phyloP scores from a whole-genome alignment of 805 yeast species.

The Kuraishia capsulata region DNA sequence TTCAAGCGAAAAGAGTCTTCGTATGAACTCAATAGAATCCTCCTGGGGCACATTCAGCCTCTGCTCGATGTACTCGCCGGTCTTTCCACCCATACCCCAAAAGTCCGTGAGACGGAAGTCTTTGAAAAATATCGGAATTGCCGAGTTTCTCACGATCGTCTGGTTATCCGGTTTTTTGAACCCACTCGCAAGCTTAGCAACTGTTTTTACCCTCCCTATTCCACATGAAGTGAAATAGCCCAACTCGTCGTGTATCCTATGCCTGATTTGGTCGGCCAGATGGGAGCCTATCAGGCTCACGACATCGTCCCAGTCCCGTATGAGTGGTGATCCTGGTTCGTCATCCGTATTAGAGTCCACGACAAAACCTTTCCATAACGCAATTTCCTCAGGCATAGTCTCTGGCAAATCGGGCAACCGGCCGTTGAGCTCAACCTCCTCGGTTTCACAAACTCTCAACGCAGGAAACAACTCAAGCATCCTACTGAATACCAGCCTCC shows the following conservation, averaged over 20 bases:
- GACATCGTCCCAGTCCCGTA: conserved; percentile 76
- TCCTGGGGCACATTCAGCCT: conserved; percentile 42
- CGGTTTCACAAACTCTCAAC: conserved; percentile 13
- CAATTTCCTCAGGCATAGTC: conserved; percentile 20
- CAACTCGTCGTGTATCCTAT: conserved; percentile 38
- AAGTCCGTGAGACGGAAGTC: conserved; percentile 63
- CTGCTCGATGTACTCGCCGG: conserved; percentile 53
- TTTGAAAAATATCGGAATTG: conserved; percentile 44
- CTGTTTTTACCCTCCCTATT: conserved; percentile 59
- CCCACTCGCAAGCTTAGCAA: conserved; percentile 86
- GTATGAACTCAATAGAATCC: conserved; percentile 38
- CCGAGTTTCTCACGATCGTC: conserved; percentile 51
- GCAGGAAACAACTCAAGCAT: conserved; percentile 39
- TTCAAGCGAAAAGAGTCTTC: conserved; percentile 34
- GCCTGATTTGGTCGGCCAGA: conserved; percentile 45
- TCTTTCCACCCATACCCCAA: conserved; percentile 88
- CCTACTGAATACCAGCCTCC: conserved; percentile 43
- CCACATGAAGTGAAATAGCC: conserved; percentile 92
- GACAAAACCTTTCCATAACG: conserved; percentile 19
- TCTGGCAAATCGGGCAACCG: conserved; percentile 33
- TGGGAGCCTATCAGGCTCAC: conserved; percentile 58
- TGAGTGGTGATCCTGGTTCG: conserved; percentile 7
- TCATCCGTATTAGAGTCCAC: conserved; percentile 12
- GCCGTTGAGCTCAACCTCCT: conserved; percentile 6
- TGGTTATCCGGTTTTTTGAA: conserved; percentile 81